Conservation (phyloP, 345 rosid species). For the Mercurialis annua region DNA sequence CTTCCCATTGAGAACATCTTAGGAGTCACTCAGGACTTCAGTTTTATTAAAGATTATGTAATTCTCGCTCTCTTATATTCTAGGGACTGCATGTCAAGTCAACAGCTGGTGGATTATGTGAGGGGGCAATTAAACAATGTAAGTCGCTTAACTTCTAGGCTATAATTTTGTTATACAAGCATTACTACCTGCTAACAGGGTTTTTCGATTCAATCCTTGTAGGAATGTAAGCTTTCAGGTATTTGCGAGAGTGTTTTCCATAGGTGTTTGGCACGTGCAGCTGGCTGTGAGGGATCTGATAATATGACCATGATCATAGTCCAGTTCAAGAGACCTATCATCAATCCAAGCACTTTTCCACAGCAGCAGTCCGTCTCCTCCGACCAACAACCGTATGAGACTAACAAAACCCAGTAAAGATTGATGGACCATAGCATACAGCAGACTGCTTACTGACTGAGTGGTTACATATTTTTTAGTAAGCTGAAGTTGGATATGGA, state of each 20-base stretch:
- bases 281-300: conserved; percentile 88
- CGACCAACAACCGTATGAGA: conserved; percentile 8
- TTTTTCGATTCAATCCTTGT: conserved; percentile 16
- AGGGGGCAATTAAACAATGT: conserved; percentile 19
- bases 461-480: conserved; percentile 5
- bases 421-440: conserved; percentile 1
- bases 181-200: neutral
- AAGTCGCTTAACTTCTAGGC: neutral
- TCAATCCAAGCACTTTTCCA: conserved; percentile 25
- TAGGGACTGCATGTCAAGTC: conserved; percentile 99
- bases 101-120: conserved; percentile 76
- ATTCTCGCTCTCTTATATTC: neutral
- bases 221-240: conserved; percentile 83
- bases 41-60: neutral
- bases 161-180: neutral
- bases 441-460: conserved; percentile 3
- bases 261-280: conserved; percentile 77
- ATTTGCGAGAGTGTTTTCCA: conserved; percentile 79
- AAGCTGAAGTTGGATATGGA: neutral
- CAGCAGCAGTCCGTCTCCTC: conserved; percentile 21
- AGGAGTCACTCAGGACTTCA: neutral
- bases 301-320: conserved; percentile 98
- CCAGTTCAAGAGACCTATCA: conserved; percentile 66
- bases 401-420: conserved; percentile 6
- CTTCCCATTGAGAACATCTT: neutral